phyloP scores from a whole-genome alignment of 2,329 filamentous ascomycete genomes.

The Trichoderma asperellum region DNA sequence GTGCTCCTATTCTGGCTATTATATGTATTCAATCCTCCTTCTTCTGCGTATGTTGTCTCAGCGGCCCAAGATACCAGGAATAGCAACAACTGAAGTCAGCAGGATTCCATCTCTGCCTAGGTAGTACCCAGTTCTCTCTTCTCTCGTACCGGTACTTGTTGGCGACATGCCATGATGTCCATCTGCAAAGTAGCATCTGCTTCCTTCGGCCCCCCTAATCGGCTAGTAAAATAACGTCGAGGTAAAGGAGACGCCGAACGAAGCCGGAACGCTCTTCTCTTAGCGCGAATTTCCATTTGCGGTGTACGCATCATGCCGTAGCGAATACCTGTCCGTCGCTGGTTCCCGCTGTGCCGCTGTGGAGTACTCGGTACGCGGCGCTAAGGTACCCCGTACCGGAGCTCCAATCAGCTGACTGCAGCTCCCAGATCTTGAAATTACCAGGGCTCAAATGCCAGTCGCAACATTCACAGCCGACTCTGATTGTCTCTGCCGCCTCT shows the following conservation, averaged over 20 bases:
- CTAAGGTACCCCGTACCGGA: background rate
- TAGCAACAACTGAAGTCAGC: background rate
- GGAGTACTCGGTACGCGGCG: background rate
- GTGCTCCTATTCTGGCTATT: background rate
- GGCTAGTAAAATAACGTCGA: background rate
- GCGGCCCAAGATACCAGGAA: background rate
- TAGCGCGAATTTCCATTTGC: background rate
- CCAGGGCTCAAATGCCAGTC: constrained; percentile 3
- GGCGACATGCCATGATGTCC: background rate
- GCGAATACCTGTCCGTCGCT: background rate
- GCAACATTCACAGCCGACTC: background rate
- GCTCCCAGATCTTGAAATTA: background rate
- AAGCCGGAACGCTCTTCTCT: background rate
- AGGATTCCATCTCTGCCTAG: too few relatives aligned
- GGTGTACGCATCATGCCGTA: background rate
- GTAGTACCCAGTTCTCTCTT: too few relatives aligned
- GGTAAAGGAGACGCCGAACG: too few relatives aligned
- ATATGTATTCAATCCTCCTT: background rate
- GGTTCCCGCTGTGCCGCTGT: constrained; percentile 1
- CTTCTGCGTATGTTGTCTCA: background rate
- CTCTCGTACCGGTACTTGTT: background rate
- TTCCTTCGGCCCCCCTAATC: background rate
- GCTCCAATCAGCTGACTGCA: constrained; percentile 24
- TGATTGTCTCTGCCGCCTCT: background rate
- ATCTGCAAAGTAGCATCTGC: background rate